phyloP scores from a whole-genome alignment of 1,284 basidiomycete species.

The Ustilago hordei region DNA sequence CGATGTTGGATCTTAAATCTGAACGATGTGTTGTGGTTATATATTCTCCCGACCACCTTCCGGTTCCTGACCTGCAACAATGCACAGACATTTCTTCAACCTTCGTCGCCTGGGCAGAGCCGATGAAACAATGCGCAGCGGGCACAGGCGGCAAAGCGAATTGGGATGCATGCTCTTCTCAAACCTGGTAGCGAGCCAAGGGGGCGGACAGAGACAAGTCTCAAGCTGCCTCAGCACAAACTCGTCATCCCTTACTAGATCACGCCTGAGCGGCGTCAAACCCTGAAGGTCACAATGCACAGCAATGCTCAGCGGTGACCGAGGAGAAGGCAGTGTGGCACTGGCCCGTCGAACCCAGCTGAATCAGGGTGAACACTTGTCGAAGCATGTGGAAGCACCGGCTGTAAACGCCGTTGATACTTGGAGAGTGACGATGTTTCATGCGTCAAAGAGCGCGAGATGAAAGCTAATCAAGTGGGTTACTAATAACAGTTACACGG shows the following conservation, averaged over 20 bases:
- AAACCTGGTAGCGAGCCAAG: conserved; percentile 5
- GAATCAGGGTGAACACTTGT: conserved; percentile 1
- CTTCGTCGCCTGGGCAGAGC: neutral
- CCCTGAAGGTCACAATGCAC: neutral
- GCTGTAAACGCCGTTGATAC: neutral
- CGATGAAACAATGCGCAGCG: conserved; percentile 5
- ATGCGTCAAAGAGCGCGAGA: conserved; percentile 2
- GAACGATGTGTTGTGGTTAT: conserved; percentile 5
- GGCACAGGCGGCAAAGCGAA: neutral
- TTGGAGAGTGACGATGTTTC: neutral
- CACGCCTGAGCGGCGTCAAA: neutral
- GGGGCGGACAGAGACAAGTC: neutral
- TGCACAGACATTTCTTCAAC: too few relatives aligned
- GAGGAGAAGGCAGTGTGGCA: neutral
- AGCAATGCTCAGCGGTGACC: neutral
- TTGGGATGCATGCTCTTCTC: neutral
- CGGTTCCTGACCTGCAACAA: neutral
- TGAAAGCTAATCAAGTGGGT: neutral
- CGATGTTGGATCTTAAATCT: too few relatives aligned
- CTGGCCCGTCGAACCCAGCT: neutral
- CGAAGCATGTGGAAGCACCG: neutral
- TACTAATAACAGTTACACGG: neutral
- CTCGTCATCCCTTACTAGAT: conserved; percentile 6
- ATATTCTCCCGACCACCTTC: conserved; percentile 10
- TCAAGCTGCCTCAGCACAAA: conserved; percentile 17